These are phyloP conservation scores for Penicillium steckii DNA, from an alignment of 495 filamentous ascomycete genomes.

Conservation along the genomic window DNA sequence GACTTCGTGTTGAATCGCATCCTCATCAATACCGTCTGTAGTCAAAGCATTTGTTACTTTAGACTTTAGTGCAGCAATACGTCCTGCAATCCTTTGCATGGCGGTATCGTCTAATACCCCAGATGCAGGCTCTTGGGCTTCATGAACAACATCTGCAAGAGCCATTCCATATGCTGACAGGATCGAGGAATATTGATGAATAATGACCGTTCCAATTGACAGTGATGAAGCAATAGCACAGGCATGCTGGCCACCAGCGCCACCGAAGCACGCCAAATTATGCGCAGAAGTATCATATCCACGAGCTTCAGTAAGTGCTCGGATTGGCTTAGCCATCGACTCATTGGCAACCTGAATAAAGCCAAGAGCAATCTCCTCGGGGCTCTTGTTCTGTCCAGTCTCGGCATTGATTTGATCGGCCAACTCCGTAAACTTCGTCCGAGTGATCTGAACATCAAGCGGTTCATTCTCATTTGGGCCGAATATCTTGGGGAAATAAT, in stretches of 20 bases:
- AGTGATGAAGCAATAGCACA: slow-evolving; percentile 90
- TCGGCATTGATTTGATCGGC: slow-evolving; percentile 71
- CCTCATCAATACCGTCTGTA: slow-evolving; percentile 57
- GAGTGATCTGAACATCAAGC: slow-evolving; percentile 69
- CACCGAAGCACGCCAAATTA: slow-evolving; percentile 84
- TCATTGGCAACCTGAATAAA: slow-evolving; percentile 94
- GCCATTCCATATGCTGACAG: slow-evolving; percentile 95
- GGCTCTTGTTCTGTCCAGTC: slow-evolving; percentile 42
- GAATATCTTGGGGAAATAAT: slow-evolving; percentile 92
- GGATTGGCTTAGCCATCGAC: slow-evolving; percentile 87
- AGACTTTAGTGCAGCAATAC: slow-evolving; percentile 8
- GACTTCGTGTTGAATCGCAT: slow-evolving; percentile 76
- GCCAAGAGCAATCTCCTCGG: slow-evolving; percentile 72
- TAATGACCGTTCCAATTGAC: slow-evolving; percentile 77
- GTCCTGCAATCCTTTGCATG: slow-evolving; percentile 6
- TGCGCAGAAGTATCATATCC: slow-evolving; percentile 87
- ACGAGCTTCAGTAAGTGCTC: slow-evolving; percentile 85
- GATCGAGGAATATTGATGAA: slow-evolving; percentile 89
- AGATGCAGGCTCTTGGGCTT: slow-evolving; percentile 82
- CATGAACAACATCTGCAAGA: slow-evolving; percentile 87
- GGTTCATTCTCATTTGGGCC: slow-evolving; percentile 80
- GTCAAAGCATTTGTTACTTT: slow-evolving; percentile 8
- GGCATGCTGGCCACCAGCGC: slow-evolving; percentile 90
- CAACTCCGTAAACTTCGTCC: slow-evolving; percentile 68
- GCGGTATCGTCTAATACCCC: slow-evolving; percentile 18